Conservation (phyloP, 495 filamentous ascomycete genomes). For the Emericellopsis terricola region DNA sequence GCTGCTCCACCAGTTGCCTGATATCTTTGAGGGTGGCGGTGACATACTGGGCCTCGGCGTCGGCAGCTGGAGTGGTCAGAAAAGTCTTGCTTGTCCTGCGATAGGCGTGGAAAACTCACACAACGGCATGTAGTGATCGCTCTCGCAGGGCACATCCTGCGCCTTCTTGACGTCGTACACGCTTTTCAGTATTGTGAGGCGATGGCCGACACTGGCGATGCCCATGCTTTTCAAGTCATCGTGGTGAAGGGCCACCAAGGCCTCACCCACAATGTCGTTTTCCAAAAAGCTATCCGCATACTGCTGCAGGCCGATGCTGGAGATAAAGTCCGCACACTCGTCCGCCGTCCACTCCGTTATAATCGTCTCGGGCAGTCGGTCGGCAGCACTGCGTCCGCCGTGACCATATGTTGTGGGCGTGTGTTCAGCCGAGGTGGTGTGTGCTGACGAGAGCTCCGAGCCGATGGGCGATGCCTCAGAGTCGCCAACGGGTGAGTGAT, state of each 20-base stretch:
- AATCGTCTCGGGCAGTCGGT: conserved; percentile 53
- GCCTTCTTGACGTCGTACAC: conserved; percentile 91
- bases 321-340: conserved; percentile 75
- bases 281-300: conserved; percentile 75
- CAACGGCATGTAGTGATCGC: conserved; percentile 83
- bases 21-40: conserved; percentile 84
- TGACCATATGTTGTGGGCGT: conserved; percentile 75
- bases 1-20: conserved; percentile 68
- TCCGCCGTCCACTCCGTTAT: conserved; percentile 81
- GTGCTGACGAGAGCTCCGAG: conserved; percentile 49
- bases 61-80: conserved; percentile 44
- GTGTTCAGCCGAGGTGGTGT: conserved; percentile 67
- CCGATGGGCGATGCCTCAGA: conserved; percentile 66
- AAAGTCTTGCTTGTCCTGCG: neutral
- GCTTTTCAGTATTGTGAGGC: conserved; percentile 82
- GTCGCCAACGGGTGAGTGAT: conserved; percentile 53
- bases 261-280: conserved; percentile 86
- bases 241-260: conserved; percentile 72
- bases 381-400: conserved; percentile 41
- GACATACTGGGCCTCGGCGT: conserved; percentile 66
- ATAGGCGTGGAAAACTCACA: conserved; percentile 37
- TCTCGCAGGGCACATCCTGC: conserved; percentile 76
- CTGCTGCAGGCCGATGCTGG: conserved; percentile 59
- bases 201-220: conserved; percentile 78
- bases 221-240: conserved; percentile 92